Percentiles rank a stretch among this genome's conserved stretches.
These are phyloP conservation scores for Agastache rugosa DNA, from an alignment of 257 asterid genomes.

Conservation along the genomic window DNA sequence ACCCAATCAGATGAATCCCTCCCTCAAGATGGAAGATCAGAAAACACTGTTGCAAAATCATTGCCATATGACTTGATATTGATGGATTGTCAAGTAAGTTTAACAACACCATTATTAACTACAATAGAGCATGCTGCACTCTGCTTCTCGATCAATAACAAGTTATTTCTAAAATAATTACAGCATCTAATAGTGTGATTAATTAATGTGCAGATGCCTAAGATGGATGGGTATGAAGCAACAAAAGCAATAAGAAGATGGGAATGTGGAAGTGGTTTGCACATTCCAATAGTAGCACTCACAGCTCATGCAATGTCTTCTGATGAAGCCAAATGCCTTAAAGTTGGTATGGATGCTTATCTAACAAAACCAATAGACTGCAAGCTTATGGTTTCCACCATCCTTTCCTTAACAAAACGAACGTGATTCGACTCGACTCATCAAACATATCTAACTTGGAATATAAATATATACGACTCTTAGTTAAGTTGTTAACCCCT, in stretches of 20 bases:
- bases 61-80: conserved; percentile 74
- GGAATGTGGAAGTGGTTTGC: conserved; percentile 60
- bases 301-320: conserved; percentile 98
- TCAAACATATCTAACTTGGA: background rate
- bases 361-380: conserved; percentile 88
- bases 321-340: conserved; percentile 87
- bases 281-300: conserved; percentile 91
- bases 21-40: conserved; percentile 36
- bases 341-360: conserved; percentile 99
- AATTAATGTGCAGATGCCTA: conserved; percentile 76
- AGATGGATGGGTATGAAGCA: conserved; percentile 98
- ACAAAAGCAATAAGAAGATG: conserved; percentile 79
- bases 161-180: background rate
- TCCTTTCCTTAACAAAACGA: conserved; percentile 69
- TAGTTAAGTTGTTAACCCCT: no score
- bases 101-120: background rate
- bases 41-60: conserved; percentile 27
- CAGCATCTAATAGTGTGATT: background rate
- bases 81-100: conserved; percentile 96
- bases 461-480: background rate
- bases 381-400: conserved; percentile 80
- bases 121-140: no score
- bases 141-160: background rate
- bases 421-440: conserved; percentile 2
- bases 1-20: conserved; percentile 37